phyloP scores from a whole-genome alignment of 192 early-diverging fungal genomes.

The Entophlyctis luteolus region DNA sequence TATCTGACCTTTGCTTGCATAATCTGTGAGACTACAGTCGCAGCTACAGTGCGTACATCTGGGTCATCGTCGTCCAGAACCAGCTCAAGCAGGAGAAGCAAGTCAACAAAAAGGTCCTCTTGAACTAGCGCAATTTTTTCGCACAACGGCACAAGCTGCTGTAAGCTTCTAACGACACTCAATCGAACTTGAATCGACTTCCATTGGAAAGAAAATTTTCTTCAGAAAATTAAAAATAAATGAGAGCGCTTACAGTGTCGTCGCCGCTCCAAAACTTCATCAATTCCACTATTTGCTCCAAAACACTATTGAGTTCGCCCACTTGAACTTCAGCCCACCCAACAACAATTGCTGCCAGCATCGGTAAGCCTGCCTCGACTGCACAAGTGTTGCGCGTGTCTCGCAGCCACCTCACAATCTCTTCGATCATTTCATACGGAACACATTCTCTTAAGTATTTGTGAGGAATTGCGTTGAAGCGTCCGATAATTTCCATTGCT shows the following conservation, averaged over 20 bases:
- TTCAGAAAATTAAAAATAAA: conserved; percentile 45
- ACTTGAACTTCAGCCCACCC: conserved; percentile 36
- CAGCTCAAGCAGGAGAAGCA: conserved; percentile 48
- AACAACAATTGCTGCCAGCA: conserved; percentile 50
- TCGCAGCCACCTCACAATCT: conserved; percentile 38
- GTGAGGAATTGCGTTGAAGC: too few species aligned
- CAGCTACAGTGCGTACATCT: conserved; percentile 65
- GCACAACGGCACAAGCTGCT: background rate
- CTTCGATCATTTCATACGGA: too few species aligned
- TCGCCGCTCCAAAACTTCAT: conserved; percentile 16
- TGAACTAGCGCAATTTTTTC: background rate
- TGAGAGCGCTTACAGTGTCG: conserved; percentile 30
- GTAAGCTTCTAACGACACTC: conserved; percentile 45
- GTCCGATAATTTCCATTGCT: too few species aligned
- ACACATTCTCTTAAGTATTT: too few species aligned
- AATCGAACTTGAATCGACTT: conserved; percentile 57
- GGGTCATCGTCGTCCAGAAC: conserved; percentile 75
- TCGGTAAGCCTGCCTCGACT: conserved; percentile 56
- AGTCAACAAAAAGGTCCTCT: conserved; percentile 33
- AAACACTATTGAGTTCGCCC: conserved; percentile 8
- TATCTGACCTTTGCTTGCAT: conserved; percentile 39
- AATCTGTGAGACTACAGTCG: conserved; percentile 57
- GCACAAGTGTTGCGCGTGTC: conserved; percentile 45
- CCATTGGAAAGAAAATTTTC: conserved; percentile 33
- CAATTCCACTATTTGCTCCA: conserved; percentile 32